Conservation (phyloP, 306 rosid genomes). For the Acacia acuminata region DNA sequence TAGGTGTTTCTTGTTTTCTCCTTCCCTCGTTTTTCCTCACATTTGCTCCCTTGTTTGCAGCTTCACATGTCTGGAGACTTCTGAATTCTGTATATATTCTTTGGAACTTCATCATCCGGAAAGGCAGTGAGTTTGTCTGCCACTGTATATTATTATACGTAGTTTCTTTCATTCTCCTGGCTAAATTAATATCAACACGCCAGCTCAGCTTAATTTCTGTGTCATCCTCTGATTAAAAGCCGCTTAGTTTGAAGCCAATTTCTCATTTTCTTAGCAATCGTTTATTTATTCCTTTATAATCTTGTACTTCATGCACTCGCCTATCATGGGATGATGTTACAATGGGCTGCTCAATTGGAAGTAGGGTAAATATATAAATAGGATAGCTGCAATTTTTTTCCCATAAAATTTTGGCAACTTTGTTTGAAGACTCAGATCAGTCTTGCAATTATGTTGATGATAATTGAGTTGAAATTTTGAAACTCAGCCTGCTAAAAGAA, state of each 20-base stretch:
- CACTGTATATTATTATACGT: conserved; percentile 29
- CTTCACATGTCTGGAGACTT: conserved; percentile 24
- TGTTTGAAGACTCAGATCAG: neutral
- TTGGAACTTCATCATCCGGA: conserved; percentile 17
- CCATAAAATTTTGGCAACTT: neutral
- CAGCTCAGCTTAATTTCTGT: neutral
- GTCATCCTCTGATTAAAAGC: conserved; percentile 2
- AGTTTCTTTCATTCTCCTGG: conserved; percentile 16
- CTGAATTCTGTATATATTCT: conserved; percentile 28
- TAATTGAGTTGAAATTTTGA: neutral
- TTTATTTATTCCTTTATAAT: neutral
- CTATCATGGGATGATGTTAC: neutral
- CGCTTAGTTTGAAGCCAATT: neutral
- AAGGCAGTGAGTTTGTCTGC: conserved; percentile 22
- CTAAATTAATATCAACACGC: neutral
- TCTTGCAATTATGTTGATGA: neutral
- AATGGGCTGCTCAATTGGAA: neutral
- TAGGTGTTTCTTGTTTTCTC: neutral
- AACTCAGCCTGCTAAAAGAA: neutral
- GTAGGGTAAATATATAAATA: neutral
- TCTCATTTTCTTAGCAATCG: conserved; percentile 17
- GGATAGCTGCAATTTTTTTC: neutral
- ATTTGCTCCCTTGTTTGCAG: conserved; percentile 17
- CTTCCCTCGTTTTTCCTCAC: conserved; percentile 25
- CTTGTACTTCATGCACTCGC: neutral